These are phyloP conservation scores for Stylosanthes scabra DNA, from an alignment of 331 rosid species.

Conservation along the genomic window DNA sequence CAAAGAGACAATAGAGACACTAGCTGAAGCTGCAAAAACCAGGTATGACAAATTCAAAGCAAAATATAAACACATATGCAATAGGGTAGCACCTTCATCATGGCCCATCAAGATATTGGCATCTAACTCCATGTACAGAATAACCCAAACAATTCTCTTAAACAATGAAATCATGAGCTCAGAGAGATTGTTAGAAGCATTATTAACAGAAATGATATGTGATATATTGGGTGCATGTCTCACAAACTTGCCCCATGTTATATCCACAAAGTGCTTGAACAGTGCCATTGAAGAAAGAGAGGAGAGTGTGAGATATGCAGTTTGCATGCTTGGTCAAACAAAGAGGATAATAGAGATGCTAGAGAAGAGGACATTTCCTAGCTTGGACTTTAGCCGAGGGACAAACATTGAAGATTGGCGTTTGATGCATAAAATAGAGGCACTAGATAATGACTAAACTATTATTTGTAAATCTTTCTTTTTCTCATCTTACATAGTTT, in stretches of 20 bases:
- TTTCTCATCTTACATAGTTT: no score
- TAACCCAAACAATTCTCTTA: conserved; percentile 61
- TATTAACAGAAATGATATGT: conserved; percentile 55
- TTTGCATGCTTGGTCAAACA: conserved; percentile 63
- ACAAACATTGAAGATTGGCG: conserved; percentile 80
- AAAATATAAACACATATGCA: conserved; percentile 41
- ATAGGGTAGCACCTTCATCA: conserved; percentile 52
- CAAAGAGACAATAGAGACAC: conserved; percentile 56
- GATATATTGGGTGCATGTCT: conserved; percentile 83
- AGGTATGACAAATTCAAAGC: conserved; percentile 46
- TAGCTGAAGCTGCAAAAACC: conserved; percentile 66
- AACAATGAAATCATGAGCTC: conserved; percentile 36
- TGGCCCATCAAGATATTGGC: conserved; percentile 75
- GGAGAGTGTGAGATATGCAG: conserved; percentile 66
- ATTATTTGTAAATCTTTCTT: no score
- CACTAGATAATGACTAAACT: conserved; percentile 32
- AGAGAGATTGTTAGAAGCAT: conserved; percentile 53
- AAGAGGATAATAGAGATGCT: conserved; percentile 65
- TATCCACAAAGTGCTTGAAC: conserved; percentile 55
- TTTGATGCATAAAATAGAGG: conserved; percentile 49
- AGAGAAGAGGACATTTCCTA: conserved; percentile 47
- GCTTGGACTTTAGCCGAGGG: conserved; percentile 42
- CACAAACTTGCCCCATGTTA: conserved; percentile 60
- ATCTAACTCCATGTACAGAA: conserved; percentile 83
- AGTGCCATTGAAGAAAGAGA: conserved; percentile 76